Evolutionary conservation across 345 rosid genomes (phyloP).

Genomic region (Xanthoceras sorbifolium): DNA sequence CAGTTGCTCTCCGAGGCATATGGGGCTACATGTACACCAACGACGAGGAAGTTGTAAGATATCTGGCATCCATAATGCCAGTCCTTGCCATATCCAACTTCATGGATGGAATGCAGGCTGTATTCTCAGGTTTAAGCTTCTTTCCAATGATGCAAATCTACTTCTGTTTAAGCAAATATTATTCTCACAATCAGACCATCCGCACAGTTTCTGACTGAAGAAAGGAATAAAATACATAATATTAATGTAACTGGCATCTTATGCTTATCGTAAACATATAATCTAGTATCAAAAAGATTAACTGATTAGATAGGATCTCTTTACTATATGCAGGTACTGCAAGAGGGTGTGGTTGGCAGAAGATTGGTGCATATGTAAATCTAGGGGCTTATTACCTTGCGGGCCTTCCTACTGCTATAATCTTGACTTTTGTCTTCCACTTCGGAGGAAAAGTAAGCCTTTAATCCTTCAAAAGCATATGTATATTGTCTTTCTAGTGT

Average conservation of each 20-base stretch:
- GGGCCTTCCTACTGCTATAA: constrained; percentile 37
- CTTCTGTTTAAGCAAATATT: no score
- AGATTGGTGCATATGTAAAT: constrained; percentile 32
- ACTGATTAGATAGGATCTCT: background rate
- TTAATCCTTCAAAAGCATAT: background rate
- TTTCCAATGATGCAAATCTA: background rate
- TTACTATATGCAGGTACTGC: constrained; percentile 26
- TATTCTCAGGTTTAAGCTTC: background rate
- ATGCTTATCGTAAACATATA: background rate
- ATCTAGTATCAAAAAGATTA: background rate
- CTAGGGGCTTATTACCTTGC: constrained; percentile 34
- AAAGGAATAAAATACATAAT: background rate
- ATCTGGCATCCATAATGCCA: constrained; percentile 31
- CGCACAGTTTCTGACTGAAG: background rate
- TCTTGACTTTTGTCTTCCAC: constrained; percentile 32
- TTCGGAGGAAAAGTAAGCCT: constrained; percentile 35
- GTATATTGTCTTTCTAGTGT: background rate
- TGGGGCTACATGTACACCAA: constrained; percentile 36
- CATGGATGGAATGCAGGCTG: constrained; percentile 47
- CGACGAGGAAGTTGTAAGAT: constrained; percentile 22
- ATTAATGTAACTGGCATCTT: background rate
- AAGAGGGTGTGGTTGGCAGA: constrained; percentile 49
- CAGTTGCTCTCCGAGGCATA: constrained; percentile 5
- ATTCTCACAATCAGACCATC: no score
- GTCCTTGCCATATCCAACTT: constrained; percentile 40